Evolutionary conservation across 2,329 filamentous ascomycete species (phyloP).

Genomic region (Aureobasidium vineae): DNA sequence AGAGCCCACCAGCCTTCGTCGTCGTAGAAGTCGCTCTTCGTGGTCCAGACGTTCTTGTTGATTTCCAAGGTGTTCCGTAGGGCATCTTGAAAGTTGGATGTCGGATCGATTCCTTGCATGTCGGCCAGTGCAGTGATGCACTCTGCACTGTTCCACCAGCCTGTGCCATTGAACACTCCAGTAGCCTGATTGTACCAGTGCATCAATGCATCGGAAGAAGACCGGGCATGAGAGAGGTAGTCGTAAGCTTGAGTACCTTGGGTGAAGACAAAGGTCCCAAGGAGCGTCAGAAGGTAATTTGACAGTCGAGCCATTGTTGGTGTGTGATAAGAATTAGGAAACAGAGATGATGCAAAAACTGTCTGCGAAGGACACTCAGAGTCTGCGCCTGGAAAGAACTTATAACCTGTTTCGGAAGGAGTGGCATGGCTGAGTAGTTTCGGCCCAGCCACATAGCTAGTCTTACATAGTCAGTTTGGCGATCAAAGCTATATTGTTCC

Average conservation of each 20-base stretch:
- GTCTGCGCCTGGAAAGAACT: background rate
- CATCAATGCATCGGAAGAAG: conserved; percentile 33
- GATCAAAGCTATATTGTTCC: background rate
- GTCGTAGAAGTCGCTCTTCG: conserved; percentile 49
- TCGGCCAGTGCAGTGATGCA: conserved; percentile 62
- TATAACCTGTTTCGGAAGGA: conserved; percentile 11
- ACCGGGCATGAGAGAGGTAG: conserved; percentile 31
- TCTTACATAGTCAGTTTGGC: background rate
- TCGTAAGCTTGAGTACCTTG: background rate
- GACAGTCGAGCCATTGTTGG: conserved; percentile 13
- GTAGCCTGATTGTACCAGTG: conserved; percentile 37
- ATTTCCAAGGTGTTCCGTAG: conserved; percentile 47
- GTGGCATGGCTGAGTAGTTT: background rate
- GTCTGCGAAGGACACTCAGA: background rate
- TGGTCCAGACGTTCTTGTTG: conserved; percentile 23
- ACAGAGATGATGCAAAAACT: background rate
- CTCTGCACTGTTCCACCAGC: conserved; percentile 75
- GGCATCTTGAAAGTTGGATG: conserved; percentile 39
- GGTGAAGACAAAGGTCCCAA: background rate
- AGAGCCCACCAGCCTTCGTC: conserved; percentile 56
- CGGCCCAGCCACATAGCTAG: conserved; percentile 6
- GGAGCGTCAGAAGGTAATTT: background rate
- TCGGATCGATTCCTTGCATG: conserved; percentile 43
- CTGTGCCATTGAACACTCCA: conserved; percentile 34
- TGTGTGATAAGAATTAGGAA: background rate